phyloP scores from a whole-genome alignment of 225 moss, liverwort and hornwort species.

The Physcomitrium patens region DNA sequence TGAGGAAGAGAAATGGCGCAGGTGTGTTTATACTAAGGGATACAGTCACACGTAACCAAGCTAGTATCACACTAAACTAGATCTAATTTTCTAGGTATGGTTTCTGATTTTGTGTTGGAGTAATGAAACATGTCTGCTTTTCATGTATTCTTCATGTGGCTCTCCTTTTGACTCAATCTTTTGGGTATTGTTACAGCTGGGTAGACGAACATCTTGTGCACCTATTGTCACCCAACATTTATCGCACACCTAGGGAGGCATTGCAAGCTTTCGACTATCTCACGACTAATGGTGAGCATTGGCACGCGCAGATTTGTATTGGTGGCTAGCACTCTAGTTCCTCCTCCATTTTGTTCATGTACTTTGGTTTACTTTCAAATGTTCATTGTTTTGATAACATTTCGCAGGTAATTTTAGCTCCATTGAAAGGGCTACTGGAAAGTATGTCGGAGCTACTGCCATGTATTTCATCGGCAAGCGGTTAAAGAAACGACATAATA shows the following conservation, averaged over 20 bases:
- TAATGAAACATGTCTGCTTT: background rate
- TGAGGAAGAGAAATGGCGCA: constrained; percentile 87
- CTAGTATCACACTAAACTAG: background rate
- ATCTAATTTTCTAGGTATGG: background rate
- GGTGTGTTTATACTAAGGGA: constrained; percentile 35
- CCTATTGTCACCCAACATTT: constrained; percentile 94
- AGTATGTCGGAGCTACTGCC: constrained; percentile 96
- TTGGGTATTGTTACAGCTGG: constrained; percentile 57
- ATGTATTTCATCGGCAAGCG: constrained; percentile 98
- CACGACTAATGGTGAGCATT: constrained; percentile 77
- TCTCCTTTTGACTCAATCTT: constrained; percentile 13
- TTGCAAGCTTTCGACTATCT: constrained; percentile 96
- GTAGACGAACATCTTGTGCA: constrained; percentile 85
- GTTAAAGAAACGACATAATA: constrained; percentile 87
- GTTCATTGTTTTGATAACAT: background rate
- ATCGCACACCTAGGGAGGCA: constrained; percentile 84
- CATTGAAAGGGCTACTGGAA: constrained; percentile 82
- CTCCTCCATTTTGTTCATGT: background rate
- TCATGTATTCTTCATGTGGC: constrained; percentile 4
- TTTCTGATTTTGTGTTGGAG: background rate
- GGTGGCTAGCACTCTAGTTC: constrained; percentile 2
- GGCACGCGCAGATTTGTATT: constrained; percentile 9
- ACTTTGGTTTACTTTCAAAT: constrained; percentile 2
- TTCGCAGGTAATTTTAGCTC: constrained; percentile 86
- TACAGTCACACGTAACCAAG: background rate